A percentile compares a stretch with the other conserved stretches of the same genome.
Conservation (phyloP, 768 basidiomycete species). For the Boletus tylopilopsis region DNA sequence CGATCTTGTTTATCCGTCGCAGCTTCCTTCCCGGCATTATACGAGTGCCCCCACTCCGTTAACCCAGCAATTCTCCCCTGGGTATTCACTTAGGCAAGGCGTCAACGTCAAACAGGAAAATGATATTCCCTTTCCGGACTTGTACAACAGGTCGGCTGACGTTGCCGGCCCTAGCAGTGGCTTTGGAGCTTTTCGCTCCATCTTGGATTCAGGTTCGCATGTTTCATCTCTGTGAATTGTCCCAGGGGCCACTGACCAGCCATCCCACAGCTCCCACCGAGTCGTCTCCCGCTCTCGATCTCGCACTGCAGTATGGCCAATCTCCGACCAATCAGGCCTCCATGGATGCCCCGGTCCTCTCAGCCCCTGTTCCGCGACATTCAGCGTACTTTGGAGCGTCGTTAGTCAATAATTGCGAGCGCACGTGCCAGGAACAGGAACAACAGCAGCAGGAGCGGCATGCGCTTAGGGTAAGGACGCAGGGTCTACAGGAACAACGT, state of each 20-base stretch:
- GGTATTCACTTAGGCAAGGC: constrained; percentile 23
- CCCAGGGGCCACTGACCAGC: constrained; percentile 1
- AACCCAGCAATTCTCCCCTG: constrained; percentile 18
- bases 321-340: constrained; percentile 15
- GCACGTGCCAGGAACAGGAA: constrained; percentile 39
- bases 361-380: constrained; percentile 33
- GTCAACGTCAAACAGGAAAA: constrained; percentile 28
- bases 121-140: constrained; percentile 24
- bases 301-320: constrained; percentile 23
- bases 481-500: constrained; percentile 30
- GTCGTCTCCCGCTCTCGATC: constrained; percentile 19
- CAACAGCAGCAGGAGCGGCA: constrained; percentile 30
- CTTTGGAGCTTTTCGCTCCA: constrained; percentile 18
- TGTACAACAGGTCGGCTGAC: constrained; percentile 24
- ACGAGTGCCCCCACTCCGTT: constrained; percentile 15
- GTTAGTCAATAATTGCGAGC: constrained; percentile 30
- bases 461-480: constrained; percentile 29
- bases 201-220: constrained; percentile 31
- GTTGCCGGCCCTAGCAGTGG: constrained; percentile 19
- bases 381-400: constrained; percentile 30
- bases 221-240: not conserved
- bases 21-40: constrained; percentile 24
- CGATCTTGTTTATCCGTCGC: constrained; percentile 25
- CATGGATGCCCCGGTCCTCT: constrained; percentile 23
- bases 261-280: constrained; percentile 19